Conservation (phyloP, 768 basidiomycete species). For the Chiua virens region DNA sequence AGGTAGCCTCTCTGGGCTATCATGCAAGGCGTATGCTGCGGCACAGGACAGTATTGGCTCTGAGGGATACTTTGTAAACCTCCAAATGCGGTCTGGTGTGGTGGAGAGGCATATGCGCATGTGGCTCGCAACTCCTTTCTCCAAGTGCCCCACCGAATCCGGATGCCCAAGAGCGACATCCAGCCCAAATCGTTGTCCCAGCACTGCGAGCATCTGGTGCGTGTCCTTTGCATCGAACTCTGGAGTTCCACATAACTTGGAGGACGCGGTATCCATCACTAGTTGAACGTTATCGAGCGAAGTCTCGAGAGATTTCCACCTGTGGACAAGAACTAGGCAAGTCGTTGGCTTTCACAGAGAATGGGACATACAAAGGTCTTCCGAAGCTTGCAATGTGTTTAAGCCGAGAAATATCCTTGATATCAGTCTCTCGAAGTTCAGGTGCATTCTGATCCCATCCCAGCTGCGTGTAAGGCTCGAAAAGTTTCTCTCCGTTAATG, state of each 20-base stretch:
- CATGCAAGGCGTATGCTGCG: not conserved
- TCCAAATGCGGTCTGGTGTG: not conserved
- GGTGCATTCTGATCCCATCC: not conserved
- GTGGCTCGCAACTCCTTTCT: constrained; percentile 3
- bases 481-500: not conserved
- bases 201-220: not conserved
- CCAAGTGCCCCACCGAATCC: not conserved
- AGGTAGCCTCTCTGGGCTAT: no score
- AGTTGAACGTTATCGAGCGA: no score
- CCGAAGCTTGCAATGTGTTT: not conserved
- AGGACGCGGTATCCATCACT: not conserved
- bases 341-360: no score
- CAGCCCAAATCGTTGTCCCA: constrained; percentile 5
- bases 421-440: not conserved
- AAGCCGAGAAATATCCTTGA: not conserved
- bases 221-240: not conserved
- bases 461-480: not conserved
- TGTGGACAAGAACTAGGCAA: no score
- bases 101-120: constrained; percentile 3
- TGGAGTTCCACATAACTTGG: not conserved
- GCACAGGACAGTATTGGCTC: constrained; percentile 8
- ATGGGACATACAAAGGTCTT: not conserved
- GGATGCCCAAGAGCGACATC: not conserved
- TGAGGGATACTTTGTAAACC: constrained; percentile 8
- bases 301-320: no score